phyloP scores from a whole-genome alignment of 257 asterid species.

The Solanum verrucosum region DNA sequence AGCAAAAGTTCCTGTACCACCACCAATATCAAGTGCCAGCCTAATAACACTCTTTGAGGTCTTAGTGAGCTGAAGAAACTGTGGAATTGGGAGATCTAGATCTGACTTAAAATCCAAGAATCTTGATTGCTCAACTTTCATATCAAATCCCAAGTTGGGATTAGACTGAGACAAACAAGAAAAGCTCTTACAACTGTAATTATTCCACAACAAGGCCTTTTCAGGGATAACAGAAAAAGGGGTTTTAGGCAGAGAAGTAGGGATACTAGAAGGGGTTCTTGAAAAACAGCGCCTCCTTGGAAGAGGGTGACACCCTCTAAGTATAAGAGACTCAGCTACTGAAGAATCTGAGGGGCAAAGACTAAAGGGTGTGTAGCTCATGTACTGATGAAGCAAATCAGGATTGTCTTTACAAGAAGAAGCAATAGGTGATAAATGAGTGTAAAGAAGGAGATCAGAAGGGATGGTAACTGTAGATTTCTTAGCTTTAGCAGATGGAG shows the following conservation, averaged over 20 bases:
- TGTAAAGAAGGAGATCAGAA: constrained; percentile 76
- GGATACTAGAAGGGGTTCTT: constrained; percentile 30
- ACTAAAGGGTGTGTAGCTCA: constrained; percentile 79
- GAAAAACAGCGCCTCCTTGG: constrained; percentile 97
- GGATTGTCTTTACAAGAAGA: constrained; percentile 84
- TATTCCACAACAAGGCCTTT: constrained; percentile 41
- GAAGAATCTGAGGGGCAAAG: constrained; percentile 65
- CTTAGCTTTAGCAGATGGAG: constrained; percentile 19
- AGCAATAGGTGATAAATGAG: constrained; percentile 77
- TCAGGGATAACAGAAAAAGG: constrained; percentile 69
- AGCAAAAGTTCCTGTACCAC: constrained; percentile 91
- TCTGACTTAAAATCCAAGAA: constrained; percentile 54
- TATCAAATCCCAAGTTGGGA: constrained; percentile 71
- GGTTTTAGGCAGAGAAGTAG: constrained; percentile 41
- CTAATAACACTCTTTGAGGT: constrained; percentile 41
- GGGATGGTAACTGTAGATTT: constrained; percentile 36
- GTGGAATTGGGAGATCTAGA: constrained; percentile 82
- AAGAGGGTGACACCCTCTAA: constrained; percentile 94
- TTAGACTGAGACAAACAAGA: constrained; percentile 52
- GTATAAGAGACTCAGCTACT: constrained; percentile 64
- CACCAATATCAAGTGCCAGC: constrained; percentile 74
- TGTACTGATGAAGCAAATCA: constrained; percentile 59
- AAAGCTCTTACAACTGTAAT: constrained; percentile 61
- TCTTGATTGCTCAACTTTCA: constrained; percentile 52
- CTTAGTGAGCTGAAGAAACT: constrained; percentile 53